These are phyloP conservation scores for Rosa multiflora DNA, from an alignment of 306 rosid species.

Conservation along the genomic window DNA sequence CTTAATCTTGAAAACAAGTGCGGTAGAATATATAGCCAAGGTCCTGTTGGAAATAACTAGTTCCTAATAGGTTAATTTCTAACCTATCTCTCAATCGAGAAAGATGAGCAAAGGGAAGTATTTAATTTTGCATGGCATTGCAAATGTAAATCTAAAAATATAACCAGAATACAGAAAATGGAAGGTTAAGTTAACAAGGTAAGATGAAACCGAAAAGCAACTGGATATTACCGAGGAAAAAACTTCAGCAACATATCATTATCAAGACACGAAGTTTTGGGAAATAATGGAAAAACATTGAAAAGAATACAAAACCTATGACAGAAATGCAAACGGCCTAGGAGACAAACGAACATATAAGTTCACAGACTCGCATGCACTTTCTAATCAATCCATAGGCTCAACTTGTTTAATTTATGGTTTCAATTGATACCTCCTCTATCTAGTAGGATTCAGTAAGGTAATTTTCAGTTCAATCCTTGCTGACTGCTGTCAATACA, in stretches of 20 bases:
- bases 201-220: neutral
- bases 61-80: neutral
- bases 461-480: neutral
- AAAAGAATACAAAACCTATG: neutral
- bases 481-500: neutral
- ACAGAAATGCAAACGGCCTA: neutral
- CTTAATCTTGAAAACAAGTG: constrained; percentile 2
- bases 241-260: neutral
- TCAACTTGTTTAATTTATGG: neutral
- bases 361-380: neutral
- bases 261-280: neutral
- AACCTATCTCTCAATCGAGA: neutral
- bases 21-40: neutral
- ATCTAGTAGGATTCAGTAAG: neutral
- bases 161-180: neutral
- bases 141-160: neutral
- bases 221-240: neutral
- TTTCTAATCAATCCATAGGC: neutral
- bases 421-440: neutral
- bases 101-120: neutral
- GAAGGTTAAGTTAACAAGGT: neutral
- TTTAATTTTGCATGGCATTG: neutral
- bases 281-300: neutral
- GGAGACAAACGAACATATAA: neutral
- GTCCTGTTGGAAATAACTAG: neutral